Percentiles rank a stretch among this genome's conserved stretches.
Conservation (phyloP, 192 early-diverging fungal species). For the Coemansia sp. region DNA sequence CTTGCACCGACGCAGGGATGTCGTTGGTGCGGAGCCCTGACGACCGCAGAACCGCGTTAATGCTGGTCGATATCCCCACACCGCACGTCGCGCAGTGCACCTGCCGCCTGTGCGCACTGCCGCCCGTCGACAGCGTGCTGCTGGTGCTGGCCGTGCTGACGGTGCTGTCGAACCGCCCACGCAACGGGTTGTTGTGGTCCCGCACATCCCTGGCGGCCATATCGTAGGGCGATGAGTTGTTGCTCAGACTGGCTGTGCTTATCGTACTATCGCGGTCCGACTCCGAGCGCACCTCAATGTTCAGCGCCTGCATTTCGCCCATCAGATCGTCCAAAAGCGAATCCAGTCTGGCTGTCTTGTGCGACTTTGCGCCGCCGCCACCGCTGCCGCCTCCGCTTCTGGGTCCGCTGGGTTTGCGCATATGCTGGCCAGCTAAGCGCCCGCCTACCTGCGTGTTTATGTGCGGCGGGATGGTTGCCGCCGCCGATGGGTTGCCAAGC, state of each 20-base stretch:
- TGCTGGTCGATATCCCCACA: slow-evolving; percentile 8
- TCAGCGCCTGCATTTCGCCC: slow-evolving; percentile 55
- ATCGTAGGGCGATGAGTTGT: slow-evolving; percentile 28
- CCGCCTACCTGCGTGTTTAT: slow-evolving; percentile 38
- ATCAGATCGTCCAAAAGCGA: slow-evolving; percentile 51
- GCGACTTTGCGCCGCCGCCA: slow-evolving; percentile 14
- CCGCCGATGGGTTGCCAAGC: background rate
- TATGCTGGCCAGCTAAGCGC: background rate
- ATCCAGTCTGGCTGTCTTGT: slow-evolving; percentile 49
- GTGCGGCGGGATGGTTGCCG: slow-evolving; percentile 11
- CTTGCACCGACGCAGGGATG: slow-evolving; percentile 25
- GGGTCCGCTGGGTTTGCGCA: background rate
- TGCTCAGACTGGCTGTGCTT: slow-evolving; percentile 29
- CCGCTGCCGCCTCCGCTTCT: slow-evolving; percentile 7
- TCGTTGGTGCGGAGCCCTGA: slow-evolving; percentile 26
- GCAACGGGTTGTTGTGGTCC: slow-evolving; percentile 6
- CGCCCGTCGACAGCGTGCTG: slow-evolving; percentile 47
- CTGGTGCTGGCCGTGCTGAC: slow-evolving; percentile 48
- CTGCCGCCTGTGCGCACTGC: slow-evolving; percentile 9
- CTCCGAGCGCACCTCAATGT: slow-evolving; percentile 34
- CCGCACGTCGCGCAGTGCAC: slow-evolving; percentile 42
- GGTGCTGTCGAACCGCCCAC: slow-evolving; percentile 43
- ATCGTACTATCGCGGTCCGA: slow-evolving; percentile 53
- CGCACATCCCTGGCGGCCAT: slow-evolving; percentile 12
- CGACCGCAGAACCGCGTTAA: slow-evolving; percentile 24